These are phyloP conservation scores for Vanrija pseudolonga DNA, from an alignment of 1,284 basidiomycete species.

Conservation along the genomic window DNA sequence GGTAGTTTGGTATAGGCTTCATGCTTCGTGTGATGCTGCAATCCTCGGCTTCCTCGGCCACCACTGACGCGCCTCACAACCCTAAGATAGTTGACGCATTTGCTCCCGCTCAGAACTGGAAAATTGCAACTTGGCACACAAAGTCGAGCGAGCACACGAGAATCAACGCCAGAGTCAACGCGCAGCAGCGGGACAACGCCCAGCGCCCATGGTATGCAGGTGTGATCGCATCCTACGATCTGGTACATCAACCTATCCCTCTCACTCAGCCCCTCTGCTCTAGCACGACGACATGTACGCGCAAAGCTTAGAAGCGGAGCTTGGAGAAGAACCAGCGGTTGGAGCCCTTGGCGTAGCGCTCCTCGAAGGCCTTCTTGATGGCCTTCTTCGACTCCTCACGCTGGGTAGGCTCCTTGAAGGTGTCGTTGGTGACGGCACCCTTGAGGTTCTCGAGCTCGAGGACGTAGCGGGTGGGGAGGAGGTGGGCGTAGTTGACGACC, in stretches of 20 bases:
- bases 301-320: slow-evolving; percentile 35
- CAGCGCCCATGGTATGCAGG: slow-evolving; percentile 8
- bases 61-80: too few relatives aligned
- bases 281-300: background rate
- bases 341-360: slow-evolving; percentile 82
- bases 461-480: slow-evolving; percentile 95
- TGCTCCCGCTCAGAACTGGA: too few relatives aligned
- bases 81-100: too few relatives aligned
- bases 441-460: slow-evolving; percentile 91
- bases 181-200: too few relatives aligned
- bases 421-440: slow-evolving; percentile 73
- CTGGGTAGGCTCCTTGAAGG: slow-evolving; percentile 92
- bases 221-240: slow-evolving; percentile 20
- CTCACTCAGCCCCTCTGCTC: background rate
- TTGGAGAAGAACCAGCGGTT: slow-evolving; percentile 74
- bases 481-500: slow-evolving; percentile 95
- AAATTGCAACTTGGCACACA: too few relatives aligned
- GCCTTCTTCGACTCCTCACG: slow-evolving; percentile 91
- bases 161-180: too few relatives aligned
- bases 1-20: too few relatives aligned
- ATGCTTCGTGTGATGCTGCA: too few relatives aligned
- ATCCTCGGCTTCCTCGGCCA: too few relatives aligned
- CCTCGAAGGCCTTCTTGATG: slow-evolving; percentile 92
- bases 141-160: too few relatives aligned
- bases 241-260: slow-evolving; percentile 16